Percentiles rank a stretch among this genome's conserved stretches.
Conservation (phyloP, 2,329 filamentous ascomycete genomes). For the Sphaerulina vaccinii region DNA sequence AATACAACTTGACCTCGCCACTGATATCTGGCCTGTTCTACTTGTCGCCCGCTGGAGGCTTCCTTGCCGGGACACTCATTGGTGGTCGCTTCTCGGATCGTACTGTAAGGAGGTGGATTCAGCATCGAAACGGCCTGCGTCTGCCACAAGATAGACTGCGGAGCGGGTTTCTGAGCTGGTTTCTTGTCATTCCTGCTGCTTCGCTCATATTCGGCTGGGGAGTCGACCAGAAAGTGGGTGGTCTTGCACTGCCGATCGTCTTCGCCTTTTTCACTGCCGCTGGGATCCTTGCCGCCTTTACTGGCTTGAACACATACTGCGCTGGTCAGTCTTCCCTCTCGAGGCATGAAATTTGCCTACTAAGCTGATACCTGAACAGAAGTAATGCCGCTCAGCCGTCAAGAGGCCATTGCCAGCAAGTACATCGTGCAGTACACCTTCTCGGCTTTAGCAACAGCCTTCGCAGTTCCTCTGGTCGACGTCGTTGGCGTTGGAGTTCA, state of each 20-base stretch:
- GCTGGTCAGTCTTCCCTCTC: conserved; percentile 39
- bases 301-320: conserved; percentile 72
- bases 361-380: conserved; percentile 44
- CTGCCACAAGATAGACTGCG: conserved; percentile 66
- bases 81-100: conserved; percentile 67
- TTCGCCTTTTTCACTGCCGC: conserved; percentile 70
- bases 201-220: conserved; percentile 67
- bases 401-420: conserved; percentile 70
- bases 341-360: not conserved
- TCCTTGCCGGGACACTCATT: conserved; percentile 63
- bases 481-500: conserved; percentile 68
- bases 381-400: conserved; percentile 67
- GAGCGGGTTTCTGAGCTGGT: conserved; percentile 55
- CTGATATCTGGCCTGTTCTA: conserved; percentile 69
- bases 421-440: conserved; percentile 74
- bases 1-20: conserved; percentile 64
- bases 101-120: conserved; percentile 63
- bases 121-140: conserved; percentile 54
- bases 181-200: conserved; percentile 54
- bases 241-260: conserved; percentile 60
- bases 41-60: conserved; percentile 66
- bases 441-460: conserved; percentile 65
- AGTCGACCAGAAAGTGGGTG: conserved; percentile 52
- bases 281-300: conserved; percentile 69
- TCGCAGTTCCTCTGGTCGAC: conserved; percentile 68